Evolutionary conservation across 305 asterid genomes (phyloP), one percentile per base, ranked within the genome.

Genomic region (Fraxinus baroniana): DNA sequence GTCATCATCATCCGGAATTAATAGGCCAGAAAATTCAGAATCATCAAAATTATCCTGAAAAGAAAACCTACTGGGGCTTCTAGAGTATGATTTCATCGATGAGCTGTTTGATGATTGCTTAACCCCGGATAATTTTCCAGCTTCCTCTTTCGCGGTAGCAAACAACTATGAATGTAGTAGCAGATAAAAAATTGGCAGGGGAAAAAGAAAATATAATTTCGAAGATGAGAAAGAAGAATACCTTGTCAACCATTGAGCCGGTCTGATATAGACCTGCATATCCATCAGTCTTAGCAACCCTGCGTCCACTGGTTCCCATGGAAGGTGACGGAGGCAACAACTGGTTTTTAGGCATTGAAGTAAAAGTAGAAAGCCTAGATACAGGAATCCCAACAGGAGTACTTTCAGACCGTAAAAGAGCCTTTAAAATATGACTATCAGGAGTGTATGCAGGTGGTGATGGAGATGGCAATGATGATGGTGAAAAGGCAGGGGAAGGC

Each of bases 41-140:
- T 93, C 97, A 76, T 90, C 97, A 81, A 86, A 91, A 72, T 93
- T 92, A 73, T 94, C 93, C 82, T 88, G 94, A 85, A 90, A 91
- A 8, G 95, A 91, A 81, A 92, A 80, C 85, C 92, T 85, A 78
- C 94, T 84, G 41, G 96, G 84, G 86, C 90, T 89, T 87, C 94
- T 90, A 73, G 97, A 92, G 80, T 85, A 84, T 22, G 96, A 90
- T 82, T 89, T 91, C 79, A 86, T 85, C 39, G 92, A 90, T 7
- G 93, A 88, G 89, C 88, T 90, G 86, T 81, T 86, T 79, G 86
- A 78, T 33, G 91, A 87, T 64, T 85, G 82, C 83, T 84, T 89
- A 83, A 82, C 71, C 20, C 82, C 91, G 60, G 84, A 55, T 68
- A 85, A 80, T 84, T 84, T 90, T 60, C 84, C 92, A 28, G 85